These are phyloP conservation scores for Yamadazyma triangularis DNA, from an alignment of 1,139 yeast genomes.

Conservation along the genomic window DNA sequence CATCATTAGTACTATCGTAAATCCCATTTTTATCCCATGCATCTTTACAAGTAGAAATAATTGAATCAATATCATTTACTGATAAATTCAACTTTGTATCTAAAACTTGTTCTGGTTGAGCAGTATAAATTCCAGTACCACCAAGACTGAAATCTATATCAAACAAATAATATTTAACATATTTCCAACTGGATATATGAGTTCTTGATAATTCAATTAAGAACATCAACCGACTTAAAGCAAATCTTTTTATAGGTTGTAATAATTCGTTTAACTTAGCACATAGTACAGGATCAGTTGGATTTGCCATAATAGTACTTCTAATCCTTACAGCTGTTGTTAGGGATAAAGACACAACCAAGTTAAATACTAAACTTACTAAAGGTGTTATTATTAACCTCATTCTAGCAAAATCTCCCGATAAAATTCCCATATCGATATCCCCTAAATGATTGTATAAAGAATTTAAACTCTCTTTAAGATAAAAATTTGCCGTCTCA, in stretches of 20 bases:
- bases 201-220: slow-evolving; percentile 4
- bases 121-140: slow-evolving; percentile 10
- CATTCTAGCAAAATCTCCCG: slow-evolving; percentile 7
- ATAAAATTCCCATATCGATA: slow-evolving; percentile 3
- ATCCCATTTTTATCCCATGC: slow-evolving; percentile 4
- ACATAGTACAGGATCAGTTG: not conserved
- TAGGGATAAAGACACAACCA: slow-evolving; percentile 2
- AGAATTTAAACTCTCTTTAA: slow-evolving; percentile 2
- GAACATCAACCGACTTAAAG: slow-evolving; percentile 5
- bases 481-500: slow-evolving; percentile 3
- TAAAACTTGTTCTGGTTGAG: slow-evolving; percentile 6
- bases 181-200: slow-evolving; percentile 8
- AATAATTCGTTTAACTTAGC: slow-evolving; percentile 2
- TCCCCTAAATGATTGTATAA: slow-evolving; percentile 6
- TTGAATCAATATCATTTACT: slow-evolving; percentile 1
- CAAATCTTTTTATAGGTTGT: slow-evolving; percentile 3
- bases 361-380: slow-evolving; percentile 3
- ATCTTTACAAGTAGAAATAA: slow-evolving; percentile 2
- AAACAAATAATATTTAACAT: slow-evolving; percentile 6
- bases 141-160: slow-evolving; percentile 4
- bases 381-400: slow-evolving; percentile 6
- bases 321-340: slow-evolving; percentile 6
- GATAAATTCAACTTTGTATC: slow-evolving; percentile 2
- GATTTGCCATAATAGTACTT: slow-evolving; percentile 2
- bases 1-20: slow-evolving; percentile 4